These are phyloP conservation scores for Kazachstania kunashirensis DNA, from an alignment of 805 yeast species.

Conservation along the genomic window DNA sequence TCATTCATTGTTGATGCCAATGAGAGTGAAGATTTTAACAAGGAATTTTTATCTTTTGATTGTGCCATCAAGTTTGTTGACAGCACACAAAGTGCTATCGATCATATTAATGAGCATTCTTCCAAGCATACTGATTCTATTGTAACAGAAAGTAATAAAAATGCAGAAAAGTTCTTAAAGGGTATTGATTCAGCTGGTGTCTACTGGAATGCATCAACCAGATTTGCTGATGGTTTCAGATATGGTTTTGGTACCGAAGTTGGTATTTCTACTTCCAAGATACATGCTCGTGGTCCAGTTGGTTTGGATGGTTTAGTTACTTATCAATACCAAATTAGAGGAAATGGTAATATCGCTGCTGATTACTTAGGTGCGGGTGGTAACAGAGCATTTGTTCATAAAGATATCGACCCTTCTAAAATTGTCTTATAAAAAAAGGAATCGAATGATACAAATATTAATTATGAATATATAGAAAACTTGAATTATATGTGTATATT, in stretches of 20 bases:
- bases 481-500: too few species aligned
- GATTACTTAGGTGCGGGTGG: conserved; percentile 96
- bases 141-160: conserved; percentile 60
- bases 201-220: conserved; percentile 93
- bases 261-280: conserved; percentile 92
- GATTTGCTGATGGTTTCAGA: conserved; percentile 98
- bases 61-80: conserved; percentile 61
- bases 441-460: too few species aligned
- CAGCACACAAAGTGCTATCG: conserved; percentile 61
- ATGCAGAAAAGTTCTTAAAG: conserved; percentile 68
- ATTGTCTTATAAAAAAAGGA: conserved; percentile 18
- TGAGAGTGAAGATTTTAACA: conserved; percentile 52
- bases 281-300: conserved; percentile 98
- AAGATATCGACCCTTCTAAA: conserved; percentile 38
- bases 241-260: conserved; percentile 99
- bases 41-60: conserved; percentile 76
- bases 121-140: conserved; percentile 95
- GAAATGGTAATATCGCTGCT: conserved; percentile 85
- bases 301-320: conserved; percentile 95
- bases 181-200: conserved; percentile 94
- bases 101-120: conserved; percentile 81
- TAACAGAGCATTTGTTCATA: conserved; percentile 62
- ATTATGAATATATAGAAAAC: too few species aligned
- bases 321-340: conserved; percentile 87
- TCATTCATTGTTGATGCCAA: conserved; percentile 37